These are phyloP conservation scores for Sclerotinia trifoliorum DNA, from an alignment of 2,329 filamentous ascomycete genomes.

Conservation along the genomic window DNA sequence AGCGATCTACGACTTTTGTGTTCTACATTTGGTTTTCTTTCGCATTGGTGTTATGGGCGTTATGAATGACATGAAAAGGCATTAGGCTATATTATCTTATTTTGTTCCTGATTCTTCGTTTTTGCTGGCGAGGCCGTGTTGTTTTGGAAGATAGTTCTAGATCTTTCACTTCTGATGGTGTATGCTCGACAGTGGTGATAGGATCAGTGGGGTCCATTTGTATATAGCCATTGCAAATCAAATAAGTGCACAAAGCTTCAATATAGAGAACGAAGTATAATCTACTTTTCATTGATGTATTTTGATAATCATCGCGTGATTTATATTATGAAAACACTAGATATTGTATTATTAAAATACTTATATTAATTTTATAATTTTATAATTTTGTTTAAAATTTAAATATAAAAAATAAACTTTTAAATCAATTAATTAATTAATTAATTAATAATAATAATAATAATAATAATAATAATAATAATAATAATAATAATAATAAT, in stretches of 20 bases:
- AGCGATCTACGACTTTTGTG: constrained; percentile 47
- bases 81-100: constrained; percentile 15
- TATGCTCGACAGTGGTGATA: constrained; percentile 16
- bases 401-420: background rate
- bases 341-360: background rate
- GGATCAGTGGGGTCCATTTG: constrained; percentile 28
- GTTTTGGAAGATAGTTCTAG: constrained; percentile 22
- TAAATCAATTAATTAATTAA: too few relatives aligned
- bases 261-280: constrained; percentile 18
- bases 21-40: constrained; percentile 32
- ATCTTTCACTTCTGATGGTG: constrained; percentile 26
- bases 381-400: background rate
- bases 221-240: constrained; percentile 30
- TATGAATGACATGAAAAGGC: constrained; percentile 22
- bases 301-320: background rate
- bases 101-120: constrained; percentile 12
- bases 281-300: background rate
- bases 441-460: too few relatives aligned
- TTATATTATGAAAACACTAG: background rate
- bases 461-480: too few relatives aligned
- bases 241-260: constrained; percentile 31
- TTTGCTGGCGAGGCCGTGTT: constrained; percentile 12
- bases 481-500: too few relatives aligned
- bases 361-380: background rate
- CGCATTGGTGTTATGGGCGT: constrained; percentile 38